Evolutionary conservation across 495 filamentous ascomycete genomes (phyloP).

Genomic region (Amorphotheca resinae): DNA sequence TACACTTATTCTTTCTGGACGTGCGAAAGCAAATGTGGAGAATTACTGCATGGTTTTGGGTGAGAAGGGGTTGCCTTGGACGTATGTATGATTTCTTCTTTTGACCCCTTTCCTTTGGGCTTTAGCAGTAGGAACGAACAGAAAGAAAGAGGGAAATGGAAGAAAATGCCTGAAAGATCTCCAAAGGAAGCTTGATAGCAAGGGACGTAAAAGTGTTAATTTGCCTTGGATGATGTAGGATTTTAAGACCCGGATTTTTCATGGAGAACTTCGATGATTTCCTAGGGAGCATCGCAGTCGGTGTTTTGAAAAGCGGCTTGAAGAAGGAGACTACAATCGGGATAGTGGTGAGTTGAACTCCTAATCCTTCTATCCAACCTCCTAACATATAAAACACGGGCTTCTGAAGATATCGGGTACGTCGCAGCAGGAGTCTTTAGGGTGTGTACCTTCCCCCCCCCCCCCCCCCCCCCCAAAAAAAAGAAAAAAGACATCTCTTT

Average conservation of each 20-base stretch:
- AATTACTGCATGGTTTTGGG: conserved; percentile 18
- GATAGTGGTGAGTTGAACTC: conserved; percentile 19
- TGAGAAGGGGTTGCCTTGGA: conserved; percentile 21
- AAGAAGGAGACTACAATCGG: conserved; percentile 21
- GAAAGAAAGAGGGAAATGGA: no score
- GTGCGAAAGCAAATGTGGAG: conserved; percentile 22
- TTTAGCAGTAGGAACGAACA: no score
- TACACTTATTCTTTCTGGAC: conserved; percentile 9
- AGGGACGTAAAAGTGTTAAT: not conserved
- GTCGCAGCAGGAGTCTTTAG: conserved; percentile 26
- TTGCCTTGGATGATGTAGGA: conserved; percentile 14
- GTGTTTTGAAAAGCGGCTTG: conserved; percentile 20
- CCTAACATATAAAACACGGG: conserved; percentile 14
- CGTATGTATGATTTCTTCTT: conserved; percentile 14
- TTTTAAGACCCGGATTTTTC: conserved; percentile 30
- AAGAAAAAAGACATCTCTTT: not conserved
- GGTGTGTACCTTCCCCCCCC: conserved; percentile 8
- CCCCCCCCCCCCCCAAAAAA: not conserved
- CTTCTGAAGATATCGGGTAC: conserved; percentile 27
- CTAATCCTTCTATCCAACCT: not conserved
- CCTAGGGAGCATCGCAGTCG: conserved; percentile 17
- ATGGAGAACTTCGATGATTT: conserved; percentile 29
- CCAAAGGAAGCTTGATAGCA: not conserved
- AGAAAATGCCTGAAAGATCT: no score
- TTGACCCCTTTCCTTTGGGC: no score